phyloP scores from a whole-genome alignment of 2,329 filamentous ascomycete genomes.

The Lasiodiplodia sp. region DNA sequence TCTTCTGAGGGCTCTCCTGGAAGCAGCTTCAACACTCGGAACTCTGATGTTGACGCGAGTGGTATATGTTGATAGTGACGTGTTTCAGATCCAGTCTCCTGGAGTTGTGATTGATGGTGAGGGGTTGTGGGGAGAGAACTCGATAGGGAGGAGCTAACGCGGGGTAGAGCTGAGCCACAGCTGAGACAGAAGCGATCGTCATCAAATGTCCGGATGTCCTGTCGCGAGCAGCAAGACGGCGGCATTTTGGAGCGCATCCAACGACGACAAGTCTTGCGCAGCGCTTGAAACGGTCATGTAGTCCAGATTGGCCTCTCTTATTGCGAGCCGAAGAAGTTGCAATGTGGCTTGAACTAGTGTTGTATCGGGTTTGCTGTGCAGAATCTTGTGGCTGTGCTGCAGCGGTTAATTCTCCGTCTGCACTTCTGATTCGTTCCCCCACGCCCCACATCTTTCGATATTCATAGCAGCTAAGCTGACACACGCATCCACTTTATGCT shows the following conservation, averaged over 20 bases:
- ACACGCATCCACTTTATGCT: too few species aligned
- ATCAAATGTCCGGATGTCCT: neutral
- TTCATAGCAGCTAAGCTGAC: too few species aligned
- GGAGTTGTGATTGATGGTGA: neutral
- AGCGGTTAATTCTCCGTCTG: neutral
- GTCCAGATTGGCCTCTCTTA: neutral
- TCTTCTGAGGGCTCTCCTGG: neutral
- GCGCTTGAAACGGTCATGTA: neutral
- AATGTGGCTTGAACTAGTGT: neutral
- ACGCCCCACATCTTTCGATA: too few species aligned
- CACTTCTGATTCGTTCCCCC: neutral
- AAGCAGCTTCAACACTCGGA: neutral
- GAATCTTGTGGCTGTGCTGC: neutral
- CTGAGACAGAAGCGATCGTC: neutral
- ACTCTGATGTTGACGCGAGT: neutral
- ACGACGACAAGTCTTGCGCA: neutral
- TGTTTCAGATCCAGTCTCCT: neutral
- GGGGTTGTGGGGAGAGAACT: neutral
- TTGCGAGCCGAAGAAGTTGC: neutral
- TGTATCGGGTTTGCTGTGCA: neutral
- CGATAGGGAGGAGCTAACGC: neutral
- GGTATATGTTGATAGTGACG: neutral
- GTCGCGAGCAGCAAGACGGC: neutral
- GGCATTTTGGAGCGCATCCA: neutral
- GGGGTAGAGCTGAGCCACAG: neutral